Evolutionary conservation across 2,329 filamentous ascomycete species (phyloP), one percentile per base, ranked within the genome.

Genomic region (Beauveria scarabaeidicola): DNA sequence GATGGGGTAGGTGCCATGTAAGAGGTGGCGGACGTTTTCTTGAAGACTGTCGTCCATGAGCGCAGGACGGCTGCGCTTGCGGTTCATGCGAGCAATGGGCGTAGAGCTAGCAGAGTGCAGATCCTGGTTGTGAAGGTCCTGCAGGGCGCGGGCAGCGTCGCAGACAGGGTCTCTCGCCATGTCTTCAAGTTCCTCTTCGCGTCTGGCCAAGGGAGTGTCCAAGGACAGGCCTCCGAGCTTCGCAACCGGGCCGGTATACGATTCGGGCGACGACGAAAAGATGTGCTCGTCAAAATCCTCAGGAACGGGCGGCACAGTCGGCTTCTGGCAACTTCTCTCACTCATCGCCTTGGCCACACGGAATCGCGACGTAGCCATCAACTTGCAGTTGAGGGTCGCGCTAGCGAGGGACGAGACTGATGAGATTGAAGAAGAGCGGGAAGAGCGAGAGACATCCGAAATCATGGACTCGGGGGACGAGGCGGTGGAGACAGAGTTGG

Each of bases 391-490:
- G 81, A 75, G 75, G 73, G 72, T 83, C 82, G 82, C 83, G 78
- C 78, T 81, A 71, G 74, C 79, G 74, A 82, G 73, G 61, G 81
- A 84, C 65, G 82, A 85, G 66, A 81, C 78, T 68, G 83, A 85
- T 60, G 83, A 86, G 72, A 85, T 82, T 19, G 83, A 86, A 69
- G 84, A 86, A 56, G 82, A 85, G 69, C 83, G 82, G 64, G 84
- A 86, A 63, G 82, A 78, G 62, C 79, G 79, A 61, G 81, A 86
- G 60, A 77, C 75, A 68, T 87, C 84, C 61, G 84, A 86, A 50
- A 87, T 73, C 83, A 87, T 86, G 59, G 84, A 87, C 68, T 87
- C 84, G 63, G 84, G 84, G 29, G 84, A 87, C 61, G 84, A 87
- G 38, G 81, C 79, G 32, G 81, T 82, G 27, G 84, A 87, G 65